Percentiles rank a stretch among this genome's conserved stretches.
These are phyloP conservation scores for Calocybe gangraenosa DNA, from an alignment of 768 basidiomycete genomes.

Conservation along the genomic window DNA sequence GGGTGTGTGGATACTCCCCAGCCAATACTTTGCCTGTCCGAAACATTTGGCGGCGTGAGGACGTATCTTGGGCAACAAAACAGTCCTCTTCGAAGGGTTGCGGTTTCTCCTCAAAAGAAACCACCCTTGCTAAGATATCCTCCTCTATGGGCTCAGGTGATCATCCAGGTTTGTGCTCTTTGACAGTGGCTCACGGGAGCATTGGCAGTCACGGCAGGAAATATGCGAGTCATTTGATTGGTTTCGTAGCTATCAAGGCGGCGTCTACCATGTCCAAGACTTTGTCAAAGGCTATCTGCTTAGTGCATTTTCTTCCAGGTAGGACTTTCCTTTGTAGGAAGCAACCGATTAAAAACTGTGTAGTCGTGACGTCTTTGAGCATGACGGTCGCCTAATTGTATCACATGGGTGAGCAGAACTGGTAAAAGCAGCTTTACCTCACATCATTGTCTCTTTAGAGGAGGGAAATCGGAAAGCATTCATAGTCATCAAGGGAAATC, in stretches of 20 bases:
- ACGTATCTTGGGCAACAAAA: neutral
- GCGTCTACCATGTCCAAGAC: slow-evolving; percentile 64
- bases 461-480: slow-evolving; percentile 63
- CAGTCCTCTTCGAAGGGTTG: neutral
- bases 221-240: slow-evolving; percentile 76
- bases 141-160: slow-evolving; percentile 42
- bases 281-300: slow-evolving; percentile 74
- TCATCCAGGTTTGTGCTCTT: neutral
- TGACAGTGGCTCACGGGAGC: slow-evolving; percentile 1
- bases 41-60: neutral
- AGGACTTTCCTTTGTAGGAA: slow-evolving; percentile 13
- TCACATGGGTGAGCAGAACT: slow-evolving; percentile 70
- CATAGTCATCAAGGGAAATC: slow-evolving; percentile 37
- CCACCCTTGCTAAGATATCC: slow-evolving; percentile 26
- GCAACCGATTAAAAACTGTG: slow-evolving; percentile 2
- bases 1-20: neutral
- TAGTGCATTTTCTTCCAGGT: slow-evolving; percentile 68
- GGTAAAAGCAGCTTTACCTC: neutral
- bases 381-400: slow-evolving; percentile 66
- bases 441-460: slow-evolving; percentile 21
- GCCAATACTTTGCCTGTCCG: neutral
- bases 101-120: slow-evolving; percentile 8
- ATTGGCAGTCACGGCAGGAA: slow-evolving; percentile 70
- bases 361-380: slow-evolving; percentile 68
- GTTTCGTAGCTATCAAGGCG: slow-evolving; percentile 76